These are phyloP conservation scores for Peribolospora kevripleyi DNA, from an alignment of 768 basidiomycete genomes.

Conservation along the genomic window DNA sequence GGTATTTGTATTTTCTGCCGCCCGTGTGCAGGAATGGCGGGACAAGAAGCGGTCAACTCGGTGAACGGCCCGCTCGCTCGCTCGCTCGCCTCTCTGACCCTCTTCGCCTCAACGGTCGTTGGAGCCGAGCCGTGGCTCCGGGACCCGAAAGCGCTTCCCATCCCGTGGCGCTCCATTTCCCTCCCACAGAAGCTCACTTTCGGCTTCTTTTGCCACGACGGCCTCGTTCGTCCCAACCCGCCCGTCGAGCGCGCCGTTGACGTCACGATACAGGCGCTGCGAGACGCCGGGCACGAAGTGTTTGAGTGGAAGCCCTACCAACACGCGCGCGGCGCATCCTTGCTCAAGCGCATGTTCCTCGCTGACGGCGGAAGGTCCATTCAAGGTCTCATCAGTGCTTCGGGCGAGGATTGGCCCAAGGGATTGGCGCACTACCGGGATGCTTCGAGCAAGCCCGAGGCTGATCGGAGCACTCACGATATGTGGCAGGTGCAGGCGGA, in stretches of 20 bases:
- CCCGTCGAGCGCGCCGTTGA: neutral
- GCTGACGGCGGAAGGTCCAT: neutral
- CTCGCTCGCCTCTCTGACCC: slow-evolving; percentile 34
- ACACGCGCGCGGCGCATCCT: neutral
- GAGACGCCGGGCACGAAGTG: neutral
- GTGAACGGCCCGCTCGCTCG: slow-evolving; percentile 48
- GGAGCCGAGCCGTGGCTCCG: slow-evolving; percentile 37
- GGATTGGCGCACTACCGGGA: too few species aligned
- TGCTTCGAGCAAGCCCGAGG: too few species aligned
- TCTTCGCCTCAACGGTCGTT: slow-evolving; percentile 41
- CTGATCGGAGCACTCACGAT: neutral
- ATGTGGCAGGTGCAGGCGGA: neutral
- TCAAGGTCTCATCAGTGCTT: too few species aligned
- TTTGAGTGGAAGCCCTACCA: neutral
- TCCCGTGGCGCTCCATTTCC: slow-evolving; percentile 26
- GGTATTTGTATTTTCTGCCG: too few species aligned
- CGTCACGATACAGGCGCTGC: neutral
- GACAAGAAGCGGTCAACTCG: slow-evolving; percentile 44
- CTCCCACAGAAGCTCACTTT: neutral
- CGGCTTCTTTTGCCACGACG: neutral
- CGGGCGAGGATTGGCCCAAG: too few species aligned
- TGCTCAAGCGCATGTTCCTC: neutral
- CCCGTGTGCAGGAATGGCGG: neutral
- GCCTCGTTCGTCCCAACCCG: neutral
- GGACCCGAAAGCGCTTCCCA: slow-evolving; percentile 36